Percentiles rank a stretch among this genome's conserved stretches.
These are phyloP conservation scores for Hexamita inflata DNA, from an alignment of 208 protist genomes.

Conservation along the genomic window DNA sequence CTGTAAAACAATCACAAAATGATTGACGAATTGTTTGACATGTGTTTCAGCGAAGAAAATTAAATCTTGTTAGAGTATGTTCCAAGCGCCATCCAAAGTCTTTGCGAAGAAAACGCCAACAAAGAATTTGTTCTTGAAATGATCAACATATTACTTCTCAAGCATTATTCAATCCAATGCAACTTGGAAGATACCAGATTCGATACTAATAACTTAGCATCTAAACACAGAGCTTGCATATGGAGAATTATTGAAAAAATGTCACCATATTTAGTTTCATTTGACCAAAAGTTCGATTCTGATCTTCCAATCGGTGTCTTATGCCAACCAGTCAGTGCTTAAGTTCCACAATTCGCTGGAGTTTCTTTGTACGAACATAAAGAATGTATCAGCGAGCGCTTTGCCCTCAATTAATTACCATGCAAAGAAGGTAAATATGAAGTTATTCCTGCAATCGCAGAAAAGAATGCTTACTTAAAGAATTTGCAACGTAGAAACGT, in stretches of 20 bases:
- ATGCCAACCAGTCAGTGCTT: background rate
- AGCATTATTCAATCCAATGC: background rate
- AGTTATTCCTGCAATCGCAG: background rate
- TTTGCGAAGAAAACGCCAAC: background rate
- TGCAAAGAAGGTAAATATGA: background rate
- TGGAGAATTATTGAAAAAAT: background rate
- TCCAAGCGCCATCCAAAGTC: background rate
- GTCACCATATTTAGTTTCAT: background rate
- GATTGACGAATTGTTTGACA: background rate
- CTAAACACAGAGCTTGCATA: background rate
- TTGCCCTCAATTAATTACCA: background rate
- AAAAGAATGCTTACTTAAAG: background rate
- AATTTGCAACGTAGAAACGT: too few relatives aligned
- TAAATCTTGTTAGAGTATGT: background rate
- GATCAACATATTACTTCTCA: background rate
- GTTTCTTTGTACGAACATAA: background rate
- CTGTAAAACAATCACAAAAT: background rate
- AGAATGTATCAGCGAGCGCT: background rate
- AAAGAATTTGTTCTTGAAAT: background rate
- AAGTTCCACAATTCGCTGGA: background rate
- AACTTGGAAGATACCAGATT: background rate
- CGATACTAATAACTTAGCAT: background rate
- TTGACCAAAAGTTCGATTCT: background rate
- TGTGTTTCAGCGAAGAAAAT: background rate
- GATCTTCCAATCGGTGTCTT: background rate